phyloP scores from a whole-genome alignment of 306 rosid genomes.

The Astragalus glycyphyllos region DNA sequence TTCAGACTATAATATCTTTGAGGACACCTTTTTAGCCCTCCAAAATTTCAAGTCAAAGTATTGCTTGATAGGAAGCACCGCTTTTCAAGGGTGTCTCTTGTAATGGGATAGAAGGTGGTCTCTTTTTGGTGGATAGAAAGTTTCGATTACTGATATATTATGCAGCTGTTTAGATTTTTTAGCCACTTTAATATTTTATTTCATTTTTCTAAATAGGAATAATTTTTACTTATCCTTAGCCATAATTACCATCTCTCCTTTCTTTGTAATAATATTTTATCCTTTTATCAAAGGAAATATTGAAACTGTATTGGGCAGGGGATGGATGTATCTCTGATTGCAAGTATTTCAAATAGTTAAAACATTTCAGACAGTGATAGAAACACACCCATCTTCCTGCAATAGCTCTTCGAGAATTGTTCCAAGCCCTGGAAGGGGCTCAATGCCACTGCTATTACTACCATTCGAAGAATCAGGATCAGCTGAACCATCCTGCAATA shows the following conservation, averaged over 20 bases:
- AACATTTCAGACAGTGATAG: slow-evolving; percentile 10
- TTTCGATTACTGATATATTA: slow-evolving; percentile 12
- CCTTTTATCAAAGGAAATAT: slow-evolving; percentile 3
- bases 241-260: slow-evolving; percentile 17
- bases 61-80: too few species aligned
- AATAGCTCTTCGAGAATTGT: slow-evolving; percentile 76
- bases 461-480: slow-evolving; percentile 51
- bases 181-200: background rate
- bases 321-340: slow-evolving; percentile 13
- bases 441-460: slow-evolving; percentile 48
- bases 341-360: slow-evolving; percentile 14
- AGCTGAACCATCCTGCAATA: slow-evolving; percentile 59
- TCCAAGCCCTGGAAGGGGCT: slow-evolving; percentile 95
- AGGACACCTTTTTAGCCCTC: too few species aligned
- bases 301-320: slow-evolving; percentile 4
- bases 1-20: too few species aligned
- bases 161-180: background rate
- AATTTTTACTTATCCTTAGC: background rate
- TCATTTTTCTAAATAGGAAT: background rate
- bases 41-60: too few species aligned
- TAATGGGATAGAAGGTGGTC: background rate
- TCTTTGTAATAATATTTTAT: background rate
- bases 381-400: slow-evolving; percentile 81
- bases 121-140: background rate
- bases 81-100: background rate